A percentile compares a stretch with the other conserved stretches of the same genome.
phyloP scores from a whole-genome alignment of 2,329 filamentous ascomycete genomes.

The Fusarium setosum region DNA sequence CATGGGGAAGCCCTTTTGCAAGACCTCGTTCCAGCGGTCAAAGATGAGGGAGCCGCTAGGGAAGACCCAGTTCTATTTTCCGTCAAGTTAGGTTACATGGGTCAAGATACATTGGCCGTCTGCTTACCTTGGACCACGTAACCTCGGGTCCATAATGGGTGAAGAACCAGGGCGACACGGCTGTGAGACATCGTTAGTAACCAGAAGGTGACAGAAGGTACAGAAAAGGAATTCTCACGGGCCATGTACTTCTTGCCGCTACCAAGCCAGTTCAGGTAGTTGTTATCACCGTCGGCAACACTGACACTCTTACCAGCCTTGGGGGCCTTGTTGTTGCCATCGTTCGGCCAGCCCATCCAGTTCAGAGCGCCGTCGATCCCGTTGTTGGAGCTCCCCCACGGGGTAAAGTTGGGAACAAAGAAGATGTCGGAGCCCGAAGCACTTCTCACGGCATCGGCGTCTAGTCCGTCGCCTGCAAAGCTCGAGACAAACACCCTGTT shows the following conservation, averaged over 20 bases:
- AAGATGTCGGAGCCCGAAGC: constrained; percentile 58
- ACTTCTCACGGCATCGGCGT: constrained; percentile 53
- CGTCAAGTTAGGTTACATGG: constrained; percentile 52
- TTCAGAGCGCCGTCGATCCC: constrained; percentile 59
- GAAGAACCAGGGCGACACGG: constrained; percentile 56
- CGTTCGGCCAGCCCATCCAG: constrained; percentile 59
- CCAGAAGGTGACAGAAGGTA: not conserved
- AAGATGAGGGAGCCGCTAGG: constrained; percentile 69
- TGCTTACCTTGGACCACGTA: constrained; percentile 21
- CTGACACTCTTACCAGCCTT: constrained; percentile 51
- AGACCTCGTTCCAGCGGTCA: constrained; percentile 64
- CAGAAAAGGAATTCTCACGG: constrained; percentile 18
- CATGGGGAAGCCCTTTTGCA: constrained; percentile 58
- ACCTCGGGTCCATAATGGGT: constrained; percentile 53
- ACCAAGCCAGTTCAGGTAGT: constrained; percentile 48
- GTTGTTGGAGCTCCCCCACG: constrained; percentile 50
- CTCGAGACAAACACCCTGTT: constrained; percentile 64
- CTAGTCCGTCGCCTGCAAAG: constrained; percentile 60
- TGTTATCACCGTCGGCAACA: constrained; percentile 52
- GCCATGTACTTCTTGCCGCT: constrained; percentile 60
- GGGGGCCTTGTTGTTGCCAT: constrained; percentile 62
- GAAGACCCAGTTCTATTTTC: constrained; percentile 68
- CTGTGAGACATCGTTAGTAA: constrained; percentile 24
- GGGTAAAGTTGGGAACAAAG: constrained; percentile 63
- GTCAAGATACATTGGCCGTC: fast-evolving